phyloP scores from a whole-genome alignment of 495 filamentous ascomycete genomes.

The Apiosordaria backusii region DNA sequence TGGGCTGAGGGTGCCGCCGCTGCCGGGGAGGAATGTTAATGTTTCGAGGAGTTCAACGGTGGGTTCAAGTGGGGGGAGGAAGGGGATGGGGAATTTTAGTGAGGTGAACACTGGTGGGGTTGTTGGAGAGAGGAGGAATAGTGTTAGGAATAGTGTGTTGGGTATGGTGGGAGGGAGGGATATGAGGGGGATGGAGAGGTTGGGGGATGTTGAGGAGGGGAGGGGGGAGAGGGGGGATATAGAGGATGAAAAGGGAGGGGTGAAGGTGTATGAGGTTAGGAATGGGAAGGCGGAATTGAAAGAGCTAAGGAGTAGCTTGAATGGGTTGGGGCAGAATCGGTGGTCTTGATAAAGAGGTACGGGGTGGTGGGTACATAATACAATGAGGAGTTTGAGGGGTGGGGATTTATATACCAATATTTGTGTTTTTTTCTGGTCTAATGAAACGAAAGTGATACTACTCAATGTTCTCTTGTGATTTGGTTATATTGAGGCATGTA shows the following conservation, averaged over 20 bases:
- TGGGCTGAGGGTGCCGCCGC: not conserved
- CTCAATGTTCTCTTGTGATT: too few relatives aligned
- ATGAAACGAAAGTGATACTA: too few relatives aligned
- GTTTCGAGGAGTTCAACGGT: not conserved
- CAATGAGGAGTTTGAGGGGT: too few relatives aligned
- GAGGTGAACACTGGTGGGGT: slow-evolving; percentile 14
- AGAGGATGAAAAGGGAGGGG: not conserved
- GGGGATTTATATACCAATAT: slow-evolving; percentile 1
- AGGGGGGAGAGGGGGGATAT: slow-evolving; percentile 4
- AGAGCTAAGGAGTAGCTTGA: slow-evolving; percentile 35
- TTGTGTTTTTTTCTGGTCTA: not conserved
- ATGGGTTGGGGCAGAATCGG: slow-evolving; percentile 35
- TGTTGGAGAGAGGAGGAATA: slow-evolving; percentile 5
- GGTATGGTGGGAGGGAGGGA: slow-evolving; percentile 20
- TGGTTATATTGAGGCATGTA: too few relatives aligned
- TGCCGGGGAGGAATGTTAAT: not conserved
- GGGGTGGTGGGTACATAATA: too few relatives aligned
- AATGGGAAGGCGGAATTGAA: slow-evolving; percentile 14
- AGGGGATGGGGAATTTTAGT: slow-evolving; percentile 33
- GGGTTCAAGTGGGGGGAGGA: slow-evolving; percentile 1
- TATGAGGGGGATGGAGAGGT: slow-evolving; percentile 23
- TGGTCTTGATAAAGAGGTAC: slow-evolving; percentile 18
- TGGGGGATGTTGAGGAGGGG: slow-evolving; percentile 29
- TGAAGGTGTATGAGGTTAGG: slow-evolving; percentile 21
- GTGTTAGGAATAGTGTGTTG: slow-evolving; percentile 26